Conservation (phyloP, 148 eudicot genomes). For the Rhododendron griersonianum region DNA sequence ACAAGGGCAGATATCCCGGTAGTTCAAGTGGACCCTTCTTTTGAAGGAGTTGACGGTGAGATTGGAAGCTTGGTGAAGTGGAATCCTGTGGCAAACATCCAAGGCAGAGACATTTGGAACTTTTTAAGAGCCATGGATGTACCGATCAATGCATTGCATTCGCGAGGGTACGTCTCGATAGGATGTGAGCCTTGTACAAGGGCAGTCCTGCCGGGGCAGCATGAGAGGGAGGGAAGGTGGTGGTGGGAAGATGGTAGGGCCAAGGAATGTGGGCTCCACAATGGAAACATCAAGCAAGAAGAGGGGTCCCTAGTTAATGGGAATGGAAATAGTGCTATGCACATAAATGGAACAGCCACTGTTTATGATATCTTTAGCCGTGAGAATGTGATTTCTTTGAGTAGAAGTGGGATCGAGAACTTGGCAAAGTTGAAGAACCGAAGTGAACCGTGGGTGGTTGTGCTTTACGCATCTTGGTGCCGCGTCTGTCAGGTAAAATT, state of each 20-base stretch:
- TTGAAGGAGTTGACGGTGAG: constrained; percentile 14
- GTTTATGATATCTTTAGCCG: neutral
- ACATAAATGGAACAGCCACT: neutral
- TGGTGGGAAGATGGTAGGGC: constrained; percentile 18
- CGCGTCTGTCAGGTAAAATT: constrained; percentile 14
- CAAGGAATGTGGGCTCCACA: constrained; percentile 17
- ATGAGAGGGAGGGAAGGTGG: constrained; percentile 21
- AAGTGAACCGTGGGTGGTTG: constrained; percentile 15
- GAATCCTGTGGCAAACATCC: constrained; percentile 13
- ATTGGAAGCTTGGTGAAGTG: constrained; percentile 14
- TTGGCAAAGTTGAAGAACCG: neutral
- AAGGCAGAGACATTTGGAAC: constrained; percentile 12
- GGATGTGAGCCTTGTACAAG: constrained; percentile 20
- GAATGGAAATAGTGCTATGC: neutral
- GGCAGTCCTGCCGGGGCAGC: constrained; percentile 13
- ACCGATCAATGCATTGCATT: constrained; percentile 12
- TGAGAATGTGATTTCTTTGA: constrained; percentile 11
- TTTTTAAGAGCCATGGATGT: constrained; percentile 16
- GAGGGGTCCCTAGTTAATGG: neutral
- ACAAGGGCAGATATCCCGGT: constrained; percentile 15
- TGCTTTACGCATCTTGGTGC: constrained; percentile 21
- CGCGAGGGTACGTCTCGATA: constrained; percentile 5
- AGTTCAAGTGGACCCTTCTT: constrained; percentile 9
- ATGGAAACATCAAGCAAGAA: constrained; percentile 12
- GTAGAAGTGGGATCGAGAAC: constrained; percentile 7